These are phyloP conservation scores for Monosporascus sp. DNA, from an alignment of 2,329 filamentous ascomycete species.

Conservation along the genomic window DNA sequence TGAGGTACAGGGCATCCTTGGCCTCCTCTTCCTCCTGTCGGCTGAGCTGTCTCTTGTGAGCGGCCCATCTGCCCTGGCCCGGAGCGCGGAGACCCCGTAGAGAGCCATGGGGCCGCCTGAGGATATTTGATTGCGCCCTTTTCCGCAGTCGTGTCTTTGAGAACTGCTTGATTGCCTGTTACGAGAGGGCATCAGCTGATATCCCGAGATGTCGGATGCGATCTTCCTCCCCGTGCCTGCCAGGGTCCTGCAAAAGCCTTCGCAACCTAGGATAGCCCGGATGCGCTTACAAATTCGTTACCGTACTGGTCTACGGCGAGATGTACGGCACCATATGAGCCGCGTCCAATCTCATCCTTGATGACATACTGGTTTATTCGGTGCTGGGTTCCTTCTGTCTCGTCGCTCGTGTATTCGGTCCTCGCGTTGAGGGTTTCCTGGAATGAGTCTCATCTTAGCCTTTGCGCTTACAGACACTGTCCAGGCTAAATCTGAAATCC, in stretches of 20 bases:
- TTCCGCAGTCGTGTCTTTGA: constrained; percentile 88
- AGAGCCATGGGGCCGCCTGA: constrained; percentile 43
- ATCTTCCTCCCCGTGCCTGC: background rate
- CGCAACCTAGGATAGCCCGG: background rate
- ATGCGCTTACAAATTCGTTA: constrained; percentile 73
- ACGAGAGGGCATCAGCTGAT: constrained; percentile 13
- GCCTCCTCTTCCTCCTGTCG: constrained; percentile 54
- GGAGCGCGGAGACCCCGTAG: constrained; percentile 37
- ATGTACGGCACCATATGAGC: constrained; percentile 92
- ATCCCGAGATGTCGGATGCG: background rate
- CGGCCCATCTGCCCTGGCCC: constrained; percentile 19
- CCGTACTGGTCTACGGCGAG: constrained; percentile 86
- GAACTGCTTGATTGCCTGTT: constrained; percentile 91
- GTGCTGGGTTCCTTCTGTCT: constrained; percentile 78
- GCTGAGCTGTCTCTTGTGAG: constrained; percentile 26
- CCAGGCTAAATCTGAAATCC: constrained; percentile 2
- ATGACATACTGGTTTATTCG: constrained; percentile 94
- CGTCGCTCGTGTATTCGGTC: constrained; percentile 80
- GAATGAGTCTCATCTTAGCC: constrained; percentile 3
- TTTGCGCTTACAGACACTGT: background rate
- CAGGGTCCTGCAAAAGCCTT: background rate
- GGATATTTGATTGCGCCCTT: constrained; percentile 81
- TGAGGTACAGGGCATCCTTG: constrained; percentile 70
- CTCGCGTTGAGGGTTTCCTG: constrained; percentile 89
- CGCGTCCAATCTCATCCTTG: constrained; percentile 90